These are phyloP conservation scores for Podaxis sp. DNA, from an alignment of 768 basidiomycete genomes.

Conservation along the genomic window DNA sequence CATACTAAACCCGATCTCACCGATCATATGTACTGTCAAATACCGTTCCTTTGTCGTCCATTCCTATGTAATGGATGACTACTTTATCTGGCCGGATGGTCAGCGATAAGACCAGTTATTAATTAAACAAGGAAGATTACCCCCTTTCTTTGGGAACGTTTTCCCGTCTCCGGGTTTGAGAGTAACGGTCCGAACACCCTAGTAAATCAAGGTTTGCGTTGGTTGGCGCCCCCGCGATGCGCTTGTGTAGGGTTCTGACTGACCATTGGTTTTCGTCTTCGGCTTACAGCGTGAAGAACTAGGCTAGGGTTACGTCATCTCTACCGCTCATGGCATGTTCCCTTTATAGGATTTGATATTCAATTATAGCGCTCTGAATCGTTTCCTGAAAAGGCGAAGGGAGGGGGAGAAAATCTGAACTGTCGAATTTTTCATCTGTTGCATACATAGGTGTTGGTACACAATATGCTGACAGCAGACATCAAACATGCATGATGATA, in stretches of 20 bases:
- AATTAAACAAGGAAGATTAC: conserved; percentile 32
- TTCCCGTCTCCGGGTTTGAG: conserved; percentile 58
- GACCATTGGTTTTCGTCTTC: neutral
- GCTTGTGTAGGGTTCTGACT: neutral
- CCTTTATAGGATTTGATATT: neutral
- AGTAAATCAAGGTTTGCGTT: neutral
- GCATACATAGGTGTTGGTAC: no score
- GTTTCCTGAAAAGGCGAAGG: neutral
- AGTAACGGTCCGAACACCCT: conserved; percentile 71
- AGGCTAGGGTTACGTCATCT: neutral
- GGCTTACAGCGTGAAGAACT: neutral
- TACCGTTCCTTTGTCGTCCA: conserved; percentile 53
- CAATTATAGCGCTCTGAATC: neutral
- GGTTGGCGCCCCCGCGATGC: neutral
- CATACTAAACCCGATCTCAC: conserved; percentile 36
- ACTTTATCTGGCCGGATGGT: conserved; percentile 54
- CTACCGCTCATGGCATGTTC: neutral
- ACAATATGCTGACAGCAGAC: no score
- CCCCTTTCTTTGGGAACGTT: conserved; percentile 67
- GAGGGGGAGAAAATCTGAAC: no score
- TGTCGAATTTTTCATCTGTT: no score
- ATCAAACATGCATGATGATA: no score
- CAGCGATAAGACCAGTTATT: neutral
- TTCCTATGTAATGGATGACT: conserved; percentile 79
- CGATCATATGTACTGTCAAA: conserved; percentile 82